These are phyloP conservation scores for Reutealis trisperma DNA, from an alignment of 345 rosid species.

Conservation along the genomic window DNA sequence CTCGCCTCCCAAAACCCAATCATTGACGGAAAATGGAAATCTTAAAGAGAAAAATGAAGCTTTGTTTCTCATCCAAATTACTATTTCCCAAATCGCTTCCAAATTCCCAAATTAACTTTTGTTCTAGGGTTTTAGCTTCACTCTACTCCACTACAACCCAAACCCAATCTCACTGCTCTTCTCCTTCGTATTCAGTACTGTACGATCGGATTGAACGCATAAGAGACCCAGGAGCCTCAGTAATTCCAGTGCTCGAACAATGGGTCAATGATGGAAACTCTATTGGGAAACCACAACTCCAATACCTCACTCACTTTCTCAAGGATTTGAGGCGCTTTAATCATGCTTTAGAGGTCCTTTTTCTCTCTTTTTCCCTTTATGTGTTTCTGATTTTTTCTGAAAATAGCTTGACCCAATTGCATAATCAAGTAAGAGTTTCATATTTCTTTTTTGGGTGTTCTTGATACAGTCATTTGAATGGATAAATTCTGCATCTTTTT, in stretches of 20 bases:
- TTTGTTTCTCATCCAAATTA: slow-evolving; percentile 1
- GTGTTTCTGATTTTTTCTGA: neutral
- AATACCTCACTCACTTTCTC: slow-evolving; percentile 6
- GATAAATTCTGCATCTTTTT: no score
- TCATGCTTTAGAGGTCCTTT: slow-evolving; percentile 31
- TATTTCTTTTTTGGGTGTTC: neutral
- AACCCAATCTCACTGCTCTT: neutral
- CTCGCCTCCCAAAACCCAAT: no score
- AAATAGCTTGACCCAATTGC: neutral
- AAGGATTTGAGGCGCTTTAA: slow-evolving; percentile 14
- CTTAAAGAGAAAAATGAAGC: neutral
- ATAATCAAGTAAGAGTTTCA: neutral
- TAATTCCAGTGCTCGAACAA: slow-evolving; percentile 29
- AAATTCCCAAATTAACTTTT: neutral
- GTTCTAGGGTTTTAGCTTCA: slow-evolving; percentile 15
- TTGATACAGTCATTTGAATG: no score
- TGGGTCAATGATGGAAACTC: slow-evolving; percentile 30
- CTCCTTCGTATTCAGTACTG: neutral
- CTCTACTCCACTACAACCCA: slow-evolving; percentile 11
- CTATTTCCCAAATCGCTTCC: neutral
- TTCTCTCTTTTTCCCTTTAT: neutral
- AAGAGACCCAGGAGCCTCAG: slow-evolving; percentile 20
- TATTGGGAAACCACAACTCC: neutral
- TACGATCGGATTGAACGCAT: slow-evolving; percentile 2
- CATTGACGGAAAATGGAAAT: neutral